Percentiles rank a stretch among this genome's conserved stretches.
Evolutionary conservation across 371 early-diverging fungal species (phyloP).

Genomic region (Rhizopus sp.): DNA sequence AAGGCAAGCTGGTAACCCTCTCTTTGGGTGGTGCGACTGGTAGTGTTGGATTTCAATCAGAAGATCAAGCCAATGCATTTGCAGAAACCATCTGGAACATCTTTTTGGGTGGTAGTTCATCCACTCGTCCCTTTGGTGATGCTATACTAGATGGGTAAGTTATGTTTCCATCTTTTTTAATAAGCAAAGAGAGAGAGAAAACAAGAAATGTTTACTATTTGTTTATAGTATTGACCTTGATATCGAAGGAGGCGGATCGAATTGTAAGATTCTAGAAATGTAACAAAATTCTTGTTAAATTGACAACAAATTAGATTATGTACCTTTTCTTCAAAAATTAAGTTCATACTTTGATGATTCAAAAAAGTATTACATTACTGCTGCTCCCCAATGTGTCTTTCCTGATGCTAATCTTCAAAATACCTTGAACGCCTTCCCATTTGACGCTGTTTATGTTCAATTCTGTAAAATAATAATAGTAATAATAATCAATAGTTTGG

Average conservation of each 20-base stretch:
- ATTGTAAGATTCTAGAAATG: slow-evolving; percentile 24
- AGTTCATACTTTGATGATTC: slow-evolving; percentile 39
- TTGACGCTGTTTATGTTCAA: slow-evolving; percentile 75
- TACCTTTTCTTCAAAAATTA: slow-evolving; percentile 51
- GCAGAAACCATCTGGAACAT: slow-evolving; percentile 62
- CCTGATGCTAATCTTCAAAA: slow-evolving; percentile 64
- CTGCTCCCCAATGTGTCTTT: slow-evolving; percentile 77
- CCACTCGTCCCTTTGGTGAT: slow-evolving; percentile 59
- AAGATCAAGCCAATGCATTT: slow-evolving; percentile 40
- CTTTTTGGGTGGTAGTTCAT: slow-evolving; percentile 56
- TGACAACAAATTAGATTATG: slow-evolving; percentile 49
- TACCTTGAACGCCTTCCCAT: slow-evolving; percentile 53
- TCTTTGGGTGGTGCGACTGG: slow-evolving; percentile 64
- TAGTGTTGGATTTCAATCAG: slow-evolving; percentile 52
- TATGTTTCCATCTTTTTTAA: not conserved
- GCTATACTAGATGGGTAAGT: slow-evolving; percentile 59
- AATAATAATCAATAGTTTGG: not conserved
- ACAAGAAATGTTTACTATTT: not conserved
- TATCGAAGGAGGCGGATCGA: slow-evolving; percentile 60
- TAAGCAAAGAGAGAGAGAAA: not conserved
- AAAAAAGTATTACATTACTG: slow-evolving; percentile 67
- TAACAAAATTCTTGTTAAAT: not conserved
- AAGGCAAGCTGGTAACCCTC: slow-evolving; percentile 56
- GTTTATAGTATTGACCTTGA: slow-evolving; percentile 57
- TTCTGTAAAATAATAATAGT: slow-evolving; percentile 49